A percentile compares a stretch with the other conserved stretches of the same genome.
phyloP scores from a whole-genome alignment of 768 basidiomycete genomes.

The Cystofilobasidium bisporidii region DNA sequence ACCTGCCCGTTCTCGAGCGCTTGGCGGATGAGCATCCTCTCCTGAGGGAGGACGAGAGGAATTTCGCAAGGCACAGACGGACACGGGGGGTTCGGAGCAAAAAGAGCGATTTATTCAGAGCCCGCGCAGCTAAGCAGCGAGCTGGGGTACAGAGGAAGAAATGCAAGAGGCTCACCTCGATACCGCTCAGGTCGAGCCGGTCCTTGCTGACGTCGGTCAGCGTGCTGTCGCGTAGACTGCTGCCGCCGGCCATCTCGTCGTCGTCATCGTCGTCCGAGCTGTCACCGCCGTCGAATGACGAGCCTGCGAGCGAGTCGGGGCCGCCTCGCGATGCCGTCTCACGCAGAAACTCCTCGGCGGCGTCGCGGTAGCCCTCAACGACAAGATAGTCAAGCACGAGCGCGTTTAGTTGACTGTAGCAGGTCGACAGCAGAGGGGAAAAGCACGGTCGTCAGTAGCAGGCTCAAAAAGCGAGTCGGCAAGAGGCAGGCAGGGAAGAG shows the following conservation, averaged over 20 bases:
- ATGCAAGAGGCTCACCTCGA: slow-evolving; percentile 14
- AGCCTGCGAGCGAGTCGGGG: background rate
- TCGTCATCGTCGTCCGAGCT: slow-evolving; percentile 10
- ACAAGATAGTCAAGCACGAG: slow-evolving; percentile 96
- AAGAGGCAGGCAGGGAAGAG: background rate
- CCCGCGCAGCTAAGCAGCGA: background rate
- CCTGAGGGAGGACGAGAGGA: slow-evolving; percentile 49
- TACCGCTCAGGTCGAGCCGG: slow-evolving; percentile 13
- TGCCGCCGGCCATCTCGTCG: background rate
- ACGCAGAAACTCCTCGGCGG: slow-evolving; percentile 85
- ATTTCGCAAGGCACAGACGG: background rate
- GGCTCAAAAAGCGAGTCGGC: slow-evolving; percentile 4
- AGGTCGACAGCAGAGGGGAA: slow-evolving; percentile 26
- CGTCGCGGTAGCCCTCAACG: slow-evolving; percentile 92
- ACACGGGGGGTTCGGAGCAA: background rate
- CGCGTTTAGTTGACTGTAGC: slow-evolving; percentile 73
- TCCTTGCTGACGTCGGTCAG: background rate
- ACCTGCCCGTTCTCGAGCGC: slow-evolving; percentile 89
- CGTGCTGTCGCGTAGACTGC: background rate
- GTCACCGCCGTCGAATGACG: slow-evolving; percentile 42
- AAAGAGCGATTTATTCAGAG: background rate
- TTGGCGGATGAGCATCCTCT: slow-evolving; percentile 85
- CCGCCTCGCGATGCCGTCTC: slow-evolving; percentile 53
- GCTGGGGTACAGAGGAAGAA: background rate
- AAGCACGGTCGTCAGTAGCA: no score